Percentiles rank a stretch among this genome's conserved stretches.
Conservation (phyloP, 2,329 filamentous ascomycete species). For the Penicillium sp. region DNA sequence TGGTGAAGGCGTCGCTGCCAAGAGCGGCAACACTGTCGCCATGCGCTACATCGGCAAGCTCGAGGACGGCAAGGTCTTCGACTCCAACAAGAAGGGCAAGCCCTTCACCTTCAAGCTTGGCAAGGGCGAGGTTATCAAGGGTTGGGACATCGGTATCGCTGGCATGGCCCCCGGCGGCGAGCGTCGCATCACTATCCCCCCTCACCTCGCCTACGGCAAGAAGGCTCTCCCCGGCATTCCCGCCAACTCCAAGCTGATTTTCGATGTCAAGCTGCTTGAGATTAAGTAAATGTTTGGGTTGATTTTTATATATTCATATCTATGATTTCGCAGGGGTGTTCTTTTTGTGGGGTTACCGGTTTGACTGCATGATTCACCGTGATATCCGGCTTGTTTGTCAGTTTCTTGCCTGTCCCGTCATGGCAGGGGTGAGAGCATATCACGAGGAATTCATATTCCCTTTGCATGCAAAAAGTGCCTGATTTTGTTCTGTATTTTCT, state of each 20-base stretch:
- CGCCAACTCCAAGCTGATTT: constrained; percentile 84
- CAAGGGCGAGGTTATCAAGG: constrained; percentile 95
- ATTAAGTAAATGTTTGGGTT: constrained; percentile 65
- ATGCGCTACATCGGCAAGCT: constrained; percentile 99
- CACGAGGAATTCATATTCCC: constrained; percentile 24
- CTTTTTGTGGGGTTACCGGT: constrained; percentile 28
- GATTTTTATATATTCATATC: constrained; percentile 12
- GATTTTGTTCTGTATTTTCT: constrained; percentile 20
- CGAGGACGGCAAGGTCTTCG: constrained; percentile 90
- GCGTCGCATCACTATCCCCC: constrained; percentile 86
- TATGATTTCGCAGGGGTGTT: constrained; percentile 26
- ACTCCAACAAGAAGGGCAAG: constrained; percentile 99
- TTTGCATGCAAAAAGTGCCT: constrained; percentile 27
- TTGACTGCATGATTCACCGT: constrained; percentile 32
- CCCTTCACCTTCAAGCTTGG: constrained; percentile 96
- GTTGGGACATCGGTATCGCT: constrained; percentile 91
- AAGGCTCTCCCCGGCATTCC: constrained; percentile 83
- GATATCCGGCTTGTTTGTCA: constrained; percentile 42
- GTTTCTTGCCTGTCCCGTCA: constrained; percentile 30
- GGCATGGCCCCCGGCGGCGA: constrained; percentile 95
- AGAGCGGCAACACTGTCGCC: constrained; percentile 85
- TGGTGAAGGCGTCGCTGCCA: constrained; percentile 79
- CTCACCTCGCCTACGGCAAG: constrained; percentile 86
- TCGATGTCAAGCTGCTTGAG: constrained; percentile 85
- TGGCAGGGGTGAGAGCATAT: constrained; percentile 36